Evolutionary conservation across 306 rosid species (phyloP).

Genomic region (Pyrus bretschneideri): DNA sequence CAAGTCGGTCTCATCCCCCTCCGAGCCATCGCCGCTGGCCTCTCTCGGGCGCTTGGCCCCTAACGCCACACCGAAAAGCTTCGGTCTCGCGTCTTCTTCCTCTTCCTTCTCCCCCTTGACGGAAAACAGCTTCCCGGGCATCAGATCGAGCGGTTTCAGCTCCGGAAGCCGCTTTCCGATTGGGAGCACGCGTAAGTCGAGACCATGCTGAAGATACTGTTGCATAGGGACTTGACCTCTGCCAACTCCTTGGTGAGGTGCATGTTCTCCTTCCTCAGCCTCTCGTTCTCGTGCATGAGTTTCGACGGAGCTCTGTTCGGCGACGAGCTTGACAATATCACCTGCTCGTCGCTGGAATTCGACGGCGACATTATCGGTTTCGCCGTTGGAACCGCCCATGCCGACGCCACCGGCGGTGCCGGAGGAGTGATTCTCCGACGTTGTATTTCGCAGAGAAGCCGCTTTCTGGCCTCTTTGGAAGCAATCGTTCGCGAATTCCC

Average conservation of each 20-base stretch:
- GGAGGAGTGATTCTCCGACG: slow-evolving; percentile 52
- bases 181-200: slow-evolving; percentile 41
- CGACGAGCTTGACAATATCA: slow-evolving; percentile 53
- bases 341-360: slow-evolving; percentile 73
- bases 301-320: slow-evolving; percentile 50
- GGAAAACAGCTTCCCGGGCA: slow-evolving; percentile 39
- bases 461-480: slow-evolving; percentile 65
- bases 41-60: slow-evolving; percentile 62
- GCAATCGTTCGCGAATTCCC: slow-evolving; percentile 81
- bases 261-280: slow-evolving; percentile 63
- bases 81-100: slow-evolving; percentile 32
- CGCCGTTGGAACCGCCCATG: slow-evolving; percentile 17
- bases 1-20: slow-evolving; percentile 39
- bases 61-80: slow-evolving; percentile 60
- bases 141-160: slow-evolving; percentile 42
- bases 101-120: neutral
- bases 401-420: neutral
- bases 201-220: slow-evolving; percentile 58
- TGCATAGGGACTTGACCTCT: slow-evolving; percentile 71
- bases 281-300: slow-evolving; percentile 72
- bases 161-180: slow-evolving; percentile 29
- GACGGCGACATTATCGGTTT: slow-evolving; percentile 43
- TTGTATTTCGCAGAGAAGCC: slow-evolving; percentile 66
- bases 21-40: neutral
- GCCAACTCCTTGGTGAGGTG: slow-evolving; percentile 59